Evolutionary conservation across 2,329 filamentous ascomycete species (phyloP), one percentile per base, ranked within the genome.

Genomic region (Phoma sp.): DNA sequence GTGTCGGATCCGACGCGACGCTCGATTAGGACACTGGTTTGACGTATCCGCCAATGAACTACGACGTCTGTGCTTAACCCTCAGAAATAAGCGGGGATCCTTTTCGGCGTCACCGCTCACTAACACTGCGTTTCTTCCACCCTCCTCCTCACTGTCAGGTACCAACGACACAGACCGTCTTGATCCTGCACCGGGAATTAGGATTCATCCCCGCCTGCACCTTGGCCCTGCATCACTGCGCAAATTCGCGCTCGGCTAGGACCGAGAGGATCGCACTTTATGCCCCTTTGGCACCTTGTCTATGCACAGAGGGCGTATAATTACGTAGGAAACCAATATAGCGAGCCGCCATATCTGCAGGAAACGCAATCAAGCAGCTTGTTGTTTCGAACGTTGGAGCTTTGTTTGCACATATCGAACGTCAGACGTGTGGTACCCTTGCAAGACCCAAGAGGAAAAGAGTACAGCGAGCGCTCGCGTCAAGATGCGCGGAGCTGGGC

Each of bases 171-270:
- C 47, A 44, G 33, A 14, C 52, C 33, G 18, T 44, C 40, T 36
- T 6, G 11, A 51, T 47, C 33, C 32, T 37, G 37, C 52, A 47
- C 47, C 47, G 52, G 43, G 43, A 35, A 40, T 51, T 32, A 35
- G 22, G 29, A 51, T 38, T 33, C 42, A 40, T 33, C n/a, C 23
- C 32, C 42, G 7, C 52, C 25, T 13, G 10, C 13, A 33, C 32
- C 13, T 33, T 33, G 32, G 7, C 32, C 37, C 35, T 51, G 38
- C 38, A 47, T 38, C 7, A n/a, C 10, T 23, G 27, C 33, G 32
- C 27, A 23, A 38, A 33, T 33, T 38, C 11, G 42, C 22, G 18
- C 42, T 43, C 38, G 47, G 47, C 37, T 33, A 43, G 37, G 22
- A 13, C 25, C 11, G 36, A 36, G 24, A 29, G 4, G 22, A 27